A percentile compares a stretch with the other conserved stretches of the same genome.
These are phyloP conservation scores for Ettlia oleoabundans DNA, from an alignment of 139 green algal genomes.

Conservation along the genomic window DNA sequence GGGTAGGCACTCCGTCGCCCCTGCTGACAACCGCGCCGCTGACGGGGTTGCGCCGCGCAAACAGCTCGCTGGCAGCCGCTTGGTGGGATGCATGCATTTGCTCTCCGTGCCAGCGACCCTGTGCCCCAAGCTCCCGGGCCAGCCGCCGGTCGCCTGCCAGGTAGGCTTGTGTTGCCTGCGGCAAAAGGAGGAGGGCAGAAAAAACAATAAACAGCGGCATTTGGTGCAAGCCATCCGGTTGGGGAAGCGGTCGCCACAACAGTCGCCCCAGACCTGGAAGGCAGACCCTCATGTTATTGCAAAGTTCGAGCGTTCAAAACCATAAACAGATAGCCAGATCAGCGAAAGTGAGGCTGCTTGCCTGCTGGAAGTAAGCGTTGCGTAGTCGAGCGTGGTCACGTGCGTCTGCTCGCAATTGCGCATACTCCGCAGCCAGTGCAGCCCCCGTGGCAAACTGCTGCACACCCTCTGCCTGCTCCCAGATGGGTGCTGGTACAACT, in stretches of 20 bases:
- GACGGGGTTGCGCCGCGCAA: conserved; percentile 58
- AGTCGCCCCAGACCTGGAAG: too few relatives aligned
- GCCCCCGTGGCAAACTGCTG: conserved; percentile 63
- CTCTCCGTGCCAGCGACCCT: conserved; percentile 63
- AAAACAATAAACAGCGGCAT: not conserved
- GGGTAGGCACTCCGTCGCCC: conserved; percentile 4
- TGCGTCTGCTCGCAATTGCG: conserved; percentile 53
- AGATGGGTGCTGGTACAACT: not conserved
- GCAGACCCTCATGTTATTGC: too few relatives aligned
- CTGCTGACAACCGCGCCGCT: not conserved
- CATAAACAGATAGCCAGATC: too few relatives aligned
- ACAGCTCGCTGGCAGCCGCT: conserved; percentile 57
- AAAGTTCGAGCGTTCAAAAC: too few relatives aligned
- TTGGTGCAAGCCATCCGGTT: not conserved
- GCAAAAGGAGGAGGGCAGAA: not conserved
- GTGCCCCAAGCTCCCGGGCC: conserved; percentile 68
- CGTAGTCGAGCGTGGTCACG: conserved; percentile 69
- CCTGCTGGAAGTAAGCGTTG: conserved; percentile 81
- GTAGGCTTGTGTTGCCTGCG: conserved; percentile 78
- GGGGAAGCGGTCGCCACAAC: too few relatives aligned
- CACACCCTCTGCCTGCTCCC: conserved; percentile 23
- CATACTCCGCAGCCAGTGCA: conserved; percentile 65
- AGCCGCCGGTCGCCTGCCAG: conserved; percentile 71
- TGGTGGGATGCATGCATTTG: conserved; percentile 73
- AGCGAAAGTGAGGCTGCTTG: too few relatives aligned